phyloP scores from a whole-genome alignment of 2,329 filamentous ascomycete genomes.

The Aspergillus pseudonomiae region DNA sequence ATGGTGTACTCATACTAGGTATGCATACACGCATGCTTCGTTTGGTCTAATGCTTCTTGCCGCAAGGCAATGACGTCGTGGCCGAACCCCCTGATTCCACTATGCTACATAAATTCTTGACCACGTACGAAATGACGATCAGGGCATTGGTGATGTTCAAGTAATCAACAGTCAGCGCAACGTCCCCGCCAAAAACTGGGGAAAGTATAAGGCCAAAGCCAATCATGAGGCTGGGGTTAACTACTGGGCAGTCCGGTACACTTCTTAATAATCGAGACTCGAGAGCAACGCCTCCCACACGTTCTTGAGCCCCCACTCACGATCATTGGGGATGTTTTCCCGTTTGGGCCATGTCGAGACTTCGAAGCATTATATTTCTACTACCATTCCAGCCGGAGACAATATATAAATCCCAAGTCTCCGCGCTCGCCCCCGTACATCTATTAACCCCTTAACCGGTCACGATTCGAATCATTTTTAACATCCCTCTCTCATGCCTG shows the following conservation, averaged over 20 bases:
- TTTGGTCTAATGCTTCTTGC: too few species aligned
- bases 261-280: not conserved
- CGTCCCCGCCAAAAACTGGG: not conserved
- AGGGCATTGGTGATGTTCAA: constrained; percentile 16
- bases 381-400: too few species aligned
- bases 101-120: not conserved
- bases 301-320: not conserved
- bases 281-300: not conserved
- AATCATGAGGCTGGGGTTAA: not conserved
- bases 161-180: constrained; percentile 18
- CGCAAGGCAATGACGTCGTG: not conserved
- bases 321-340: not conserved
- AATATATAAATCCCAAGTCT: not conserved
- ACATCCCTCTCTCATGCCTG: constrained; percentile 34
- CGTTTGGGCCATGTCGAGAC: not conserved
- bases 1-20: too few species aligned
- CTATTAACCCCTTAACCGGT: not conserved
- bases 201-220: not conserved
- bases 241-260: too few species aligned
- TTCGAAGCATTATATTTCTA: not conserved
- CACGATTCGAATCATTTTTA: not conserved
- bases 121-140: constrained; percentile 6
- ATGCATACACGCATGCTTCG: too few species aligned
- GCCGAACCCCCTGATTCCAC: not conserved
- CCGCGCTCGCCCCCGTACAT: not conserved